phyloP scores from a whole-genome alignment of 1,139 yeast species.

The Suhomyces coccinellae region DNA sequence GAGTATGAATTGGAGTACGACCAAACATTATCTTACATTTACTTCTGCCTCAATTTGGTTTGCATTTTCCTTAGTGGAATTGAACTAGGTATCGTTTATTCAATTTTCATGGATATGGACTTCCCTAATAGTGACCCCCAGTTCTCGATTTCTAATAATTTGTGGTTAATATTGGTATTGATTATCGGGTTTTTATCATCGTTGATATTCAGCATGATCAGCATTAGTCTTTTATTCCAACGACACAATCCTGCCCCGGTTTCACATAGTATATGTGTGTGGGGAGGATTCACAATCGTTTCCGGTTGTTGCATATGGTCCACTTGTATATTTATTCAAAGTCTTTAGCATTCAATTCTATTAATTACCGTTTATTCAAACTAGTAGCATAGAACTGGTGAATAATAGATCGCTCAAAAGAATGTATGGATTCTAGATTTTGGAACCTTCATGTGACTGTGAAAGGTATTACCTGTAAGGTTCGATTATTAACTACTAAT shows the following conservation, averaged over 20 bases:
- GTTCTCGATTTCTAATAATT: constrained; percentile 32
- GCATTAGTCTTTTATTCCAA: constrained; percentile 33
- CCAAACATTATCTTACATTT: constrained; percentile 37
- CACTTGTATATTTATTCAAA: constrained; percentile 13
- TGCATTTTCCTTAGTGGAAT: constrained; percentile 45
- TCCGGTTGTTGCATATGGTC: constrained; percentile 28
- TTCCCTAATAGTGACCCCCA: constrained; percentile 16
- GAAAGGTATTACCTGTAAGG: no score
- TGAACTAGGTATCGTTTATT: constrained; percentile 44
- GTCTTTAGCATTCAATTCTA: constrained; percentile 8
- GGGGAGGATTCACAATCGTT: constrained; percentile 34
- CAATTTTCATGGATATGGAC: constrained; percentile 28
- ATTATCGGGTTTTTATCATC: constrained; percentile 37
- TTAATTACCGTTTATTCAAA: not conserved
- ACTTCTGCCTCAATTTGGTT: constrained; percentile 37
- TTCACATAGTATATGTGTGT: constrained; percentile 29
- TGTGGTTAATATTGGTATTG: constrained; percentile 36
- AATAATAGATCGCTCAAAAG: no score
- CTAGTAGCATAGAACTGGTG: not conserved
- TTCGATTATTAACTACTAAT: no score
- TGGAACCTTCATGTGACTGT: no score
- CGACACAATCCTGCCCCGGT: constrained; percentile 30
- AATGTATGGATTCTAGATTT: no score
- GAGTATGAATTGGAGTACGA: constrained; percentile 39
- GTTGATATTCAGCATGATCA: constrained; percentile 34